Evolutionary conservation across 2,329 filamentous ascomycete species (phyloP).

Genomic region (Diaporthe ampelina): DNA sequence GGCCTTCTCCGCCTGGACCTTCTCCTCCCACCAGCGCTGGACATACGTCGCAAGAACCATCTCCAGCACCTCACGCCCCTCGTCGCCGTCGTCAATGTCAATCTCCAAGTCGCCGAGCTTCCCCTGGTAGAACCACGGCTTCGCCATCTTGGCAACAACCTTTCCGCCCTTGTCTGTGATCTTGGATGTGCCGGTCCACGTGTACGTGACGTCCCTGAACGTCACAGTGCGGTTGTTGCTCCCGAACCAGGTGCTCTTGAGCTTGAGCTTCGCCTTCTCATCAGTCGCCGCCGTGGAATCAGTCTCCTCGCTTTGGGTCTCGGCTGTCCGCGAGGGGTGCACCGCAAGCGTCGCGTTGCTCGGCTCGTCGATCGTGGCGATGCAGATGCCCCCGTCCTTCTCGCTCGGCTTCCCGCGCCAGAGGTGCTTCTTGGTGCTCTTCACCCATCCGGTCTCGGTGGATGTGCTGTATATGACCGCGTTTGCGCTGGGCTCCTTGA

Average conservation of each 20-base stretch:
- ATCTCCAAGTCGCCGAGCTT: conserved; percentile 40
- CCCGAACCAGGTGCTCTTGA: conserved; percentile 39
- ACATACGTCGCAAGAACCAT: conserved; percentile 39
- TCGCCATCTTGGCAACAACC: conserved; percentile 33
- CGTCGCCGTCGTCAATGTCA: conserved; percentile 35
- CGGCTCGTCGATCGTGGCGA: conserved; percentile 40
- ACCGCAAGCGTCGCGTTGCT: conserved; percentile 35
- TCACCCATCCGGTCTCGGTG: conserved; percentile 29
- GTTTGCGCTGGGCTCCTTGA: conserved; percentile 38
- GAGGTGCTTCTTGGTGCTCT: conserved; percentile 37
- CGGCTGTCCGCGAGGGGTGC: conserved; percentile 31
- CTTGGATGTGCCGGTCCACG: conserved; percentile 39
- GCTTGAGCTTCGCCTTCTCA: conserved; percentile 32
- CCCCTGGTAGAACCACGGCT: conserved; percentile 39
- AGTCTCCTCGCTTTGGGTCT: neutral
- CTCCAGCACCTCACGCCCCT: conserved; percentile 37
- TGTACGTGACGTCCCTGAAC: conserved; percentile 37
- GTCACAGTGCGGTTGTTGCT: conserved; percentile 37
- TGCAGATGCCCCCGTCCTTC: conserved; percentile 39
- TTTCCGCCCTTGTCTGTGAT: conserved; percentile 34
- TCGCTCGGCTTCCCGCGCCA: conserved; percentile 38
- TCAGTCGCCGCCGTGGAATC: neutral
- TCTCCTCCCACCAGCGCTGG: conserved; percentile 39
- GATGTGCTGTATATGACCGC: conserved; percentile 41
- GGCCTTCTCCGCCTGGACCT: conserved; percentile 28